Conservation (phyloP, 2,329 filamentous ascomycete genomes). For the Pleomassaria siparia region DNA sequence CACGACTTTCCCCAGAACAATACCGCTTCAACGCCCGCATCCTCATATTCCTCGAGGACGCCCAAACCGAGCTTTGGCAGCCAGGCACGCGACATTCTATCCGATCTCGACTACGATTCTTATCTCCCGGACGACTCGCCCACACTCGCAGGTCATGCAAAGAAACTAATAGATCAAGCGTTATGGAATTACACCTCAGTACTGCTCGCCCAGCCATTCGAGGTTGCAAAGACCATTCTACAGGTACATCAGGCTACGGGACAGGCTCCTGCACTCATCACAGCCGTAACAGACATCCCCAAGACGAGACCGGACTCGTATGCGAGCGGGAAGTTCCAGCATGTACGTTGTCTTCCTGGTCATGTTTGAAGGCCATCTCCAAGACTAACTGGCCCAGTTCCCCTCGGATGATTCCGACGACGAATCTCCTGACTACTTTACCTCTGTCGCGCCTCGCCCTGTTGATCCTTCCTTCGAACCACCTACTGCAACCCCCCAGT, state of each 20-base stretch:
- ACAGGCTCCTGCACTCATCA: conserved; percentile 24
- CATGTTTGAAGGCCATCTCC: conserved; percentile 11
- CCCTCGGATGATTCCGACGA: conserved; percentile 73
- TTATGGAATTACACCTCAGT: conserved; percentile 91
- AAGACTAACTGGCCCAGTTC: conserved; percentile 37
- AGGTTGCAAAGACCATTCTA: conserved; percentile 91
- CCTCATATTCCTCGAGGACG: conserved; percentile 24
- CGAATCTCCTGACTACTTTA: conserved; percentile 74
- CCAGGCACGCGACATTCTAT: conserved; percentile 80
- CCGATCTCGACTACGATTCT: conserved; percentile 88
- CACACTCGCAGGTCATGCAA: conserved; percentile 67
- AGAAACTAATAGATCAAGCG: conserved; percentile 78
- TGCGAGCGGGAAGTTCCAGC: conserved; percentile 37
- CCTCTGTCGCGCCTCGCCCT: conserved; percentile 62
- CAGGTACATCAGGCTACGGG: conserved; percentile 66
- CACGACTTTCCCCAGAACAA: conserved; percentile 44
- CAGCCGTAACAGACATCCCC: conserved; percentile 21
- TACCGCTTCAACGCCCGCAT: conserved; percentile 27
- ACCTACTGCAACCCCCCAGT: conserved; percentile 41
- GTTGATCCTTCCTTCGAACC: conserved; percentile 41
- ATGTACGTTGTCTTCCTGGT: conserved; percentile 21
- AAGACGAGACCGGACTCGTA: conserved; percentile 35
- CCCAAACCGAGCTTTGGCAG: conserved; percentile 56
- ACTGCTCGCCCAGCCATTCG: conserved; percentile 90
- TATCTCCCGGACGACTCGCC: conserved; percentile 78